A percentile compares a stretch with the other conserved stretches of the same genome.
Conservation (phyloP, 495 filamentous ascomycete genomes). For the Haplographium delicatum region DNA sequence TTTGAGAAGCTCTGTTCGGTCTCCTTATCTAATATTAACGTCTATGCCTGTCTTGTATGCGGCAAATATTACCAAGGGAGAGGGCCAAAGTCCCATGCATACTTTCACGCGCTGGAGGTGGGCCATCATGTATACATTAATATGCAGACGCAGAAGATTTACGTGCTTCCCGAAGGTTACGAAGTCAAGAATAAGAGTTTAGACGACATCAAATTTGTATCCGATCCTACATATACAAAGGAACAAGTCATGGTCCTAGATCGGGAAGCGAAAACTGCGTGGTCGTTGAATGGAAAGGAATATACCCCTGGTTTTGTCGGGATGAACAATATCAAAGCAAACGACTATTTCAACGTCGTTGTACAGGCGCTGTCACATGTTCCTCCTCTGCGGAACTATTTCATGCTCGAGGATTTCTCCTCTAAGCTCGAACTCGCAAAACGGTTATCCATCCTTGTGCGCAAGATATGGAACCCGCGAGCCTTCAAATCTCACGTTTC, state of each 20-base stretch:
- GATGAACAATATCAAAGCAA: constrained; percentile 99
- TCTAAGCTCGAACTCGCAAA: constrained; percentile 53
- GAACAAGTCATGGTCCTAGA: constrained; percentile 77
- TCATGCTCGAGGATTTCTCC: constrained; percentile 77
- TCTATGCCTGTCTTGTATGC: constrained; percentile 96
- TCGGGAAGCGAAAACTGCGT: constrained; percentile 65
- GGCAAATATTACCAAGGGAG: constrained; percentile 97
- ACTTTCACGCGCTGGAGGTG: constrained; percentile 94
- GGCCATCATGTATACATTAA: constrained; percentile 98
- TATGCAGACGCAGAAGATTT: constrained; percentile 90
- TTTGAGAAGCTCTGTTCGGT: constrained; percentile 98
- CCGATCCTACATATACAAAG: constrained; percentile 81
- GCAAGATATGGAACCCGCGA: constrained; percentile 97
- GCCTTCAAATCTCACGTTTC: constrained; percentile 98
- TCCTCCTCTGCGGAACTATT: constrained; percentile 81
- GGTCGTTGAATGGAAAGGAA: constrained; percentile 72
- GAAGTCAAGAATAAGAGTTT: constrained; percentile 93
- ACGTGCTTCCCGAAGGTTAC: constrained; percentile 94
- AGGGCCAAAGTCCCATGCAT: constrained; percentile 90
- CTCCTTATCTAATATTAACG: constrained; percentile 94
- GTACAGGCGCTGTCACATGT: constrained; percentile 93
- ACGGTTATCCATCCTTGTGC: constrained; percentile 82
- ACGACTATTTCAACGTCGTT: constrained; percentile 96
- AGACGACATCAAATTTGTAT: constrained; percentile 98
- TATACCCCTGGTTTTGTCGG: constrained; percentile 95